Evolutionary conservation across 1,139 yeast species (phyloP).

Genomic region (Protomyces pachydermus): DNA sequence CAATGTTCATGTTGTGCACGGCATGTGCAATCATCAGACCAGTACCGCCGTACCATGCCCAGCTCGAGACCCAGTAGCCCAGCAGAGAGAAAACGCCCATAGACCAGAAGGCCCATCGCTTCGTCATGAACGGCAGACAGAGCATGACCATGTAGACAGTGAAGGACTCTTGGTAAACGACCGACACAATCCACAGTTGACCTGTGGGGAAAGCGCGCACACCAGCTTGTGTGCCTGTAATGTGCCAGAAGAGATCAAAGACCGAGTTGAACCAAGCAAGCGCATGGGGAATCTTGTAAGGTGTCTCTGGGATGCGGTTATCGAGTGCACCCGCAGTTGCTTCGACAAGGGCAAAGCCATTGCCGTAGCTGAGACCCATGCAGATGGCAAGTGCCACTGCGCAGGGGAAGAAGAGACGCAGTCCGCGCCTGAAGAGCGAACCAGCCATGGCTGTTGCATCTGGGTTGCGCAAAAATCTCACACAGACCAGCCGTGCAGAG

Average conservation of each 20-base stretch:
- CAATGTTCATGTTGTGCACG: constrained; percentile 17
- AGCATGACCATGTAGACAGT: constrained; percentile 26
- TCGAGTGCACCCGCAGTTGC: constrained; percentile 8
- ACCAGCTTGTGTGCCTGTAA: constrained; percentile 20
- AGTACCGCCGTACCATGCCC: constrained; percentile 24
- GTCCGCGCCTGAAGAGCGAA: constrained; percentile 19
- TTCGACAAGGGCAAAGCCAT: constrained; percentile 6
- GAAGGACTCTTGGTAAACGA: constrained; percentile 19
- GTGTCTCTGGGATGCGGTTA: constrained; percentile 17
- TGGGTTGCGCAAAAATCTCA: constrained; percentile 5
- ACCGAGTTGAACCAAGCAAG: constrained; percentile 23
- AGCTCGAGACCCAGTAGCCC: constrained; percentile 22
- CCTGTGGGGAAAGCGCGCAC: constrained; percentile 24
- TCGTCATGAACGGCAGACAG: constrained; percentile 17
- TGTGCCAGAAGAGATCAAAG: constrained; percentile 24
- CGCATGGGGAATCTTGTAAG: constrained; percentile 18
- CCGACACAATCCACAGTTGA: constrained; percentile 22
- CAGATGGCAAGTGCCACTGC: constrained; percentile 20
- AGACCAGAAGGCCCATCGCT: constrained; percentile 5
- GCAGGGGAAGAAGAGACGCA: constrained; percentile 21
- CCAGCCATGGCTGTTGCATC: constrained; percentile 17
- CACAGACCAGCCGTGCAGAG: constrained; percentile 15
- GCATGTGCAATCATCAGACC: constrained; percentile 15
- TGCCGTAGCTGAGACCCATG: constrained; percentile 7
- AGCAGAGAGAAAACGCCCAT: constrained; percentile 4